Evolutionary conservation across 2,329 filamentous ascomycete genomes (phyloP), one percentile per base, ranked within the genome.

Genomic region (Sporothrix euskadiensis): DNA sequence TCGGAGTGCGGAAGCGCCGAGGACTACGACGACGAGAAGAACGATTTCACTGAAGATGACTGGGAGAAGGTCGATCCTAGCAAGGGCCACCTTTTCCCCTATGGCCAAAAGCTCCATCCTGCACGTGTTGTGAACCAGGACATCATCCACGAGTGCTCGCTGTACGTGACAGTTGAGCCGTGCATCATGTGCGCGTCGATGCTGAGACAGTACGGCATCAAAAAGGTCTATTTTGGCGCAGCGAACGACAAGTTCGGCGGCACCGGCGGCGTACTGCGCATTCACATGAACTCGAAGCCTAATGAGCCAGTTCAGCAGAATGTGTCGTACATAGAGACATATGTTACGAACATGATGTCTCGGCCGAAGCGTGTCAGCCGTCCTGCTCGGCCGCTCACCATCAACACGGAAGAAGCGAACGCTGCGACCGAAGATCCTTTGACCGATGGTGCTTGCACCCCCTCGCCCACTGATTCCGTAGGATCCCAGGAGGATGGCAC

Each of bases 171-270:
- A 0, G 95, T 99, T 71, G 97, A 99, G 83, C 96, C 96, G 4
- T 99, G 96, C 81, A 94, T 99, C 83, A 99, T 99, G 96, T 99
- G 96, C 80, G 96, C 96, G 14, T 97, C 94, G 7, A 89, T 97
- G 71, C 87, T 99, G 69, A 90, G 94, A 70, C 97, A 99, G 82
- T 91, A 97, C 76, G 89, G 90, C 16, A 94, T 99, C 81, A 89
- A 92, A 75, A 92, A 91, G 77, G 96, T 99, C 44, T 98, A 95
- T 82, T 99, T 96, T 81, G 97, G 96, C 4, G 97, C 94, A 74
- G 89, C 92, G 78, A 99, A 99, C 81, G 96, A 99, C 83, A 93
- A 97, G 73, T 99, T 99, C 83, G 96, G 96, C 8, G 96, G 97
- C 44, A 97, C 94, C 19, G 96, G 96, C 1, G 95, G 97, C 71